A percentile compares a stretch with the other conserved stretches of the same genome.
phyloP scores from a whole-genome alignment of 2,329 filamentous ascomycete species.

The Trichophyton schoenleinii region DNA sequence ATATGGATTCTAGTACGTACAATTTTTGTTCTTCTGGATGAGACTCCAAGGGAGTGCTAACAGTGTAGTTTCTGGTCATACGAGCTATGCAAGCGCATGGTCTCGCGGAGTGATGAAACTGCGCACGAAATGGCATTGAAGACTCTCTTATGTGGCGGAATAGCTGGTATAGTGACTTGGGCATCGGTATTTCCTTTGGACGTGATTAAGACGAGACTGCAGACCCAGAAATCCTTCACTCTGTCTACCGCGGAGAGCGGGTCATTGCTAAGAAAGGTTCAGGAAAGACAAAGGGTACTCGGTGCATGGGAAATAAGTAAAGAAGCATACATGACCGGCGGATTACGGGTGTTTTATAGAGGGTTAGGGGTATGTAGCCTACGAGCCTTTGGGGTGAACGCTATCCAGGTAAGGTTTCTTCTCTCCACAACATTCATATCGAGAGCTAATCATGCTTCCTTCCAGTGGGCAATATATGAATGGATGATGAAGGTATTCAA shows the following conservation, averaged over 20 bases:
- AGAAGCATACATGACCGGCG: conserved; percentile 53
- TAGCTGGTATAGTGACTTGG: conserved; percentile 84
- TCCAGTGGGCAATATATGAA: conserved; percentile 79
- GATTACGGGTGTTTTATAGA: conserved; percentile 53
- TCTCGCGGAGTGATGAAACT: conserved; percentile 36
- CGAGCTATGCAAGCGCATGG: conserved; percentile 55
- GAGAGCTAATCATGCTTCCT: conserved; percentile 5
- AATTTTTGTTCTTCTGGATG: conserved; percentile 3
- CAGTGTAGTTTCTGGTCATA: conserved; percentile 68
- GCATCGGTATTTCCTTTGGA: conserved; percentile 82
- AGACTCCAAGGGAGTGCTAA: background rate
- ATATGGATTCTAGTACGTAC: conserved; percentile 76
- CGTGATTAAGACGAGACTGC: conserved; percentile 84
- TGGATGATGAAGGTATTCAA: conserved; percentile 54
- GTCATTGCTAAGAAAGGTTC: conserved; percentile 14
- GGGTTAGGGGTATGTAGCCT: conserved; percentile 70
- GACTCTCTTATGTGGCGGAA: conserved; percentile 67
- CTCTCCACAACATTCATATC: background rate
- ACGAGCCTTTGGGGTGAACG: conserved; percentile 84
- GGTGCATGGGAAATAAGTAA: conserved; percentile 53
- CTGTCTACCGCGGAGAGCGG: conserved; percentile 15
- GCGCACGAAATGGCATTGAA: conserved; percentile 44
- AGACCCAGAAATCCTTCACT: conserved; percentile 47
- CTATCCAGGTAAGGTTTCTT: conserved; percentile 47
- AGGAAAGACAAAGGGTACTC: conserved; percentile 20